A percentile compares a stretch with the other conserved stretches of the same genome.
Evolutionary conservation across 148 eudicot species (phyloP).

Genomic region (Vaccinium macrocarpon): DNA sequence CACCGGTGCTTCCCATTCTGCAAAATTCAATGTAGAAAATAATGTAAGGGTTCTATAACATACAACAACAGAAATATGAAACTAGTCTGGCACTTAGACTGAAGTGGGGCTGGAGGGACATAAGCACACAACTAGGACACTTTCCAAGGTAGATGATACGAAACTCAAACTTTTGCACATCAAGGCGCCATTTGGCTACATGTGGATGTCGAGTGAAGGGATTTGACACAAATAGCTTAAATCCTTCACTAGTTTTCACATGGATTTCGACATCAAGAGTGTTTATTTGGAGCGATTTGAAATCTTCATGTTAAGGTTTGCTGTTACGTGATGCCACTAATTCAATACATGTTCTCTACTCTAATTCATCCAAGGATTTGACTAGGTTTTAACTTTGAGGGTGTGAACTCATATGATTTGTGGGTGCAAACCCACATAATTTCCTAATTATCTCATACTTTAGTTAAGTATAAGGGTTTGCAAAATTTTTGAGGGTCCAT

Average conservation of each 20-base stretch:
- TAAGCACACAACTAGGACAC: not conserved
- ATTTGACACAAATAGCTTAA: not conserved
- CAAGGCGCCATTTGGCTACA: not conserved
- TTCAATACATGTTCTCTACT: not conserved
- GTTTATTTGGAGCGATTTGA: not conserved
- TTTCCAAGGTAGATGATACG: not conserved
- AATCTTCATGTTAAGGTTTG: not conserved
- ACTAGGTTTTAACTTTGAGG: not conserved
- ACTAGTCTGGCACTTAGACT: not conserved
- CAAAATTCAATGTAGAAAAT: not conserved
- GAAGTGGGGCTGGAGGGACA: not conserved
- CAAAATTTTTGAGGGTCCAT: not conserved
- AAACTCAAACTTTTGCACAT: not conserved
- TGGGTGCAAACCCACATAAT: not conserved
- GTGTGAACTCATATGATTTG: no score
- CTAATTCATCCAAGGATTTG: not conserved
- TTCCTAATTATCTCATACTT: not conserved
- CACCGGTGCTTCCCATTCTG: conserved; percentile 25
- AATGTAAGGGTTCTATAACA: not conserved
- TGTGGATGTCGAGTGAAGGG: not conserved
- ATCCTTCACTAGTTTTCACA: not conserved
- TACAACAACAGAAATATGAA: not conserved
- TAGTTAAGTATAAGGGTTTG: not conserved
- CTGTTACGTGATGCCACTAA: not conserved
- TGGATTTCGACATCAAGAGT: not conserved